Conservation (phyloP, 129 eudicot species). For the Centella asiatica region DNA sequence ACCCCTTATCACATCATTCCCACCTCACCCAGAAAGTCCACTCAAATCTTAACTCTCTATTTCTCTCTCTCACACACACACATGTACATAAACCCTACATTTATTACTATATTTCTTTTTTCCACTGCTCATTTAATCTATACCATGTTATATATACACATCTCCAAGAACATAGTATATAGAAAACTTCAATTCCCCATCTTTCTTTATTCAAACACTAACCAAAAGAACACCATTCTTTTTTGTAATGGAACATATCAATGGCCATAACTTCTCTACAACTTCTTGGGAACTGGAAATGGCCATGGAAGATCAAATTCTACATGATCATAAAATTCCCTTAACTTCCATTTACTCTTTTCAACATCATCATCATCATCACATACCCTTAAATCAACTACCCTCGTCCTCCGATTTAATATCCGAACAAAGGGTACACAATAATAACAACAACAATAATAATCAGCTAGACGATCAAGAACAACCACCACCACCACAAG, state of each 20-base stretch:
- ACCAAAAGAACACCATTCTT: neutral
- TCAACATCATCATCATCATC: slow-evolving; percentile 17
- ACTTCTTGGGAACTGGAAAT: slow-evolving; percentile 25
- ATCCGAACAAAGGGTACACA: neutral
- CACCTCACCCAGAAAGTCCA: neutral
- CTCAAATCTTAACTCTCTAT: neutral
- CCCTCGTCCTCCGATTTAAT: neutral
- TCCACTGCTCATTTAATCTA: slow-evolving; percentile 8
- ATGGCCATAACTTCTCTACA: slow-evolving; percentile 12
- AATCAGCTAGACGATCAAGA: too few species aligned
- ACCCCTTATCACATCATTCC: slow-evolving; percentile 16
- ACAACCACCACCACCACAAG: neutral
- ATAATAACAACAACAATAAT: slow-evolving; percentile 2
- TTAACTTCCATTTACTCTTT: slow-evolving; percentile 12
- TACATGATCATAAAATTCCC: slow-evolving; percentile 14
- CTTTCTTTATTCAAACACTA: neutral
- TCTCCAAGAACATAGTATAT: slow-evolving; percentile 5
- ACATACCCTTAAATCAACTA: neutral
- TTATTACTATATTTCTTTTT: neutral
- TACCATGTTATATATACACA: neutral
- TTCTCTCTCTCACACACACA: neutral
- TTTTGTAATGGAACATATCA: slow-evolving; percentile 21
- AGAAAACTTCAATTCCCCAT: neutral
- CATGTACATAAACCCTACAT: neutral
- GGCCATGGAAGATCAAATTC: slow-evolving; percentile 20